phyloP scores from a whole-genome alignment of 352 stramenopile species.

The Globisporangium paroecandrum region DNA sequence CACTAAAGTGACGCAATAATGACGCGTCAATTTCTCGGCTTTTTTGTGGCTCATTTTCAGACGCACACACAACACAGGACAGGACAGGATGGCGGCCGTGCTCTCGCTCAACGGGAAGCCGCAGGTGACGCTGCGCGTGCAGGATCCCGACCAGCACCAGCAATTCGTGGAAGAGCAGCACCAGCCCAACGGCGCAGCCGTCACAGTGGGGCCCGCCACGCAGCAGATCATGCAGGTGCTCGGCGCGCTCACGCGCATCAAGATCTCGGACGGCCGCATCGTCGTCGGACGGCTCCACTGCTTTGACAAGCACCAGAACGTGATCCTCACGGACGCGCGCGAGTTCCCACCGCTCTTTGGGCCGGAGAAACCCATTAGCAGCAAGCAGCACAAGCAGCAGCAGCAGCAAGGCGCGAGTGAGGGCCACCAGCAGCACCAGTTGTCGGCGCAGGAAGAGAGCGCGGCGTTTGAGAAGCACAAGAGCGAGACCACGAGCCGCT shows the following conservation, averaged over 20 bases:
- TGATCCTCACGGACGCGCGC: conserved; percentile 68
- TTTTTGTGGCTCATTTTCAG: not conserved
- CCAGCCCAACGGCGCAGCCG: not conserved
- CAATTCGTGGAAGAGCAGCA: conserved; percentile 21
- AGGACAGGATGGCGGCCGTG: conserved; percentile 26
- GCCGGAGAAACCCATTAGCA: not conserved
- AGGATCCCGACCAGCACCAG: conserved; percentile 9
- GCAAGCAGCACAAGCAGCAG: conserved; percentile 12
- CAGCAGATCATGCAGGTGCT: conserved; percentile 60
- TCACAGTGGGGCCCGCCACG: conserved; percentile 38
- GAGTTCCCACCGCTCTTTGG: conserved; percentile 47
- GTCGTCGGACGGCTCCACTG: conserved; percentile 68
- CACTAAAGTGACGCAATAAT: not conserved
- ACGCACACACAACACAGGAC: not conserved
- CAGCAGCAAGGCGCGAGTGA: conserved; percentile 19
- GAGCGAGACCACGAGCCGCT: conserved; percentile 34
- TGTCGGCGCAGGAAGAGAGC: conserved; percentile 10
- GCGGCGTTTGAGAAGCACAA: conserved; percentile 19
- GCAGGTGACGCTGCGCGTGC: conserved; percentile 36
- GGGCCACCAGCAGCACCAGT: conserved; percentile 12
- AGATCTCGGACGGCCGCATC: conserved; percentile 71
- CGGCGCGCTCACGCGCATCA: conserved; percentile 48
- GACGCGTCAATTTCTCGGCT: not conserved
- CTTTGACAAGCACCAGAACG: conserved; percentile 82
- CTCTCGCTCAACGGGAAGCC: conserved; percentile 61